Percentiles rank a stretch among this genome's conserved stretches.
Conservation (phyloP, 2,329 filamentous ascomycete species). For the Fusarium metavorans region DNA sequence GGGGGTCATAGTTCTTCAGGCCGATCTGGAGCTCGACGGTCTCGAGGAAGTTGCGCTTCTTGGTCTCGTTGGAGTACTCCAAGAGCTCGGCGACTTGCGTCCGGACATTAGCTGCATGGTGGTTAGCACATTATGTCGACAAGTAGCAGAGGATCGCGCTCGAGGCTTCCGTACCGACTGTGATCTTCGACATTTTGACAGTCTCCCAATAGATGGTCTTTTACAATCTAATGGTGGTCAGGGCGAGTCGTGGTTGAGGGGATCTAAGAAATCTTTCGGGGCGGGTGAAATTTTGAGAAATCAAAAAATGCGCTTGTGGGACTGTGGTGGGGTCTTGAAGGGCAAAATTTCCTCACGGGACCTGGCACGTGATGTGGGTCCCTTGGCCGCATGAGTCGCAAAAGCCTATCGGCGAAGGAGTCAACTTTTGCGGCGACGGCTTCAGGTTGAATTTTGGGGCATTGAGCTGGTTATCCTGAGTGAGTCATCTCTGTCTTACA, state of each 20-base stretch:
- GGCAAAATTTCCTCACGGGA: constrained; percentile 54
- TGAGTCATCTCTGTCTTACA: not conserved
- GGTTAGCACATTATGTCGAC: constrained; percentile 51
- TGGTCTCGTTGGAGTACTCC: constrained; percentile 92
- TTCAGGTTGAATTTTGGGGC: constrained; percentile 9
- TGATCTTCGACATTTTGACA: constrained; percentile 90
- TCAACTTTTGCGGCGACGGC: constrained; percentile 18
- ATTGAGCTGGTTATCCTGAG: not conserved
- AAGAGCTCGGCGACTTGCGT: constrained; percentile 93
- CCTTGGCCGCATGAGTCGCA: not conserved
- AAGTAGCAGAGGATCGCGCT: not conserved
- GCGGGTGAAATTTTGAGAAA: constrained; percentile 38
- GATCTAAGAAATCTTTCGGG: constrained; percentile 31
- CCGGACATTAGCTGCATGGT: constrained; percentile 83
- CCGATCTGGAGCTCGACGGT: constrained; percentile 93
- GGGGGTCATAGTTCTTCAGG: constrained; percentile 98
- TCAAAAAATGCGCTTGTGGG: constrained; percentile 42
- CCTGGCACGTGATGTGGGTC: constrained; percentile 45
- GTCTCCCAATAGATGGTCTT: constrained; percentile 83
- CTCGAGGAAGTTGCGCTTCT: constrained; percentile 99
- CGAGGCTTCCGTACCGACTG: constrained; percentile 67
- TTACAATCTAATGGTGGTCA: constrained; percentile 77
- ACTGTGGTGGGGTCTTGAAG: constrained; percentile 45
- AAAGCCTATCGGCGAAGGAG: constrained; percentile 23
- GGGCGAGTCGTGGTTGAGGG: constrained; percentile 47